Conservation (phyloP, 176 grass and related monocot genomes). For the Thalia dealbata region DNA sequence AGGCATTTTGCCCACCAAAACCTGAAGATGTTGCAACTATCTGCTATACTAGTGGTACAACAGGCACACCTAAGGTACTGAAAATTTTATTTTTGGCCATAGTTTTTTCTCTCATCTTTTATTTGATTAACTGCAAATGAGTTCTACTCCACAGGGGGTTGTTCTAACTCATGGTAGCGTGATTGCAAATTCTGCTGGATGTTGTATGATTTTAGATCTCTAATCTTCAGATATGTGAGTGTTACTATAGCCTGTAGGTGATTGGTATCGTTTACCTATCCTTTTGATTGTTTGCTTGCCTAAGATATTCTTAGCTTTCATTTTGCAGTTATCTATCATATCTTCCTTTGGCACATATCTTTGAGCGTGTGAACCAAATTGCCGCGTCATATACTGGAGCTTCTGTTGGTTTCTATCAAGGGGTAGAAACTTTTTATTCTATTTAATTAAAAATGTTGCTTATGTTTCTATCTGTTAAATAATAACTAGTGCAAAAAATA, state of each 20-base stretch:
- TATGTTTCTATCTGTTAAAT: not conserved
- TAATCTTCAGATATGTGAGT: constrained; percentile 40
- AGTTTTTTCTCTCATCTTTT: not conserved
- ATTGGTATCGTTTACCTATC: constrained; percentile 1
- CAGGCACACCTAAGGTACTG: constrained; percentile 78
- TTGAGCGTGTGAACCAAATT: constrained; percentile 80
- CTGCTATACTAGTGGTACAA: constrained; percentile 97
- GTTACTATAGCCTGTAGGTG: not conserved
- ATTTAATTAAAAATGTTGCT: constrained; percentile 9
- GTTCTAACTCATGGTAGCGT: constrained; percentile 75
- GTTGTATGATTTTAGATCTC: constrained; percentile 34
- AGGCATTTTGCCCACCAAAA: constrained; percentile 70
- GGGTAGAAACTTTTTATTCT: constrained; percentile 37
- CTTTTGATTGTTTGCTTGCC: constrained; percentile 1
- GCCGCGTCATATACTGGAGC: constrained; percentile 45
- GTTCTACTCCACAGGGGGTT: constrained; percentile 46
- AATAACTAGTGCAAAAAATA: not conserved
- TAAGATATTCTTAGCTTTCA: constrained; percentile 16
- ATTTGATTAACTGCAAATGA: not conserved
- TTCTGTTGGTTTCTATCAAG: constrained; percentile 96
- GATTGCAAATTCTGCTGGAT: constrained; percentile 80
- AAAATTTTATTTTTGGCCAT: not conserved
- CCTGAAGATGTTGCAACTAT: constrained; percentile 85
- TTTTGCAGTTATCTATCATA: constrained; percentile 79
- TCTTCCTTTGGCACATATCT: constrained; percentile 92